phyloP scores from a whole-genome alignment of 345 rosid genomes.

The Aquilaria sinensis region DNA sequence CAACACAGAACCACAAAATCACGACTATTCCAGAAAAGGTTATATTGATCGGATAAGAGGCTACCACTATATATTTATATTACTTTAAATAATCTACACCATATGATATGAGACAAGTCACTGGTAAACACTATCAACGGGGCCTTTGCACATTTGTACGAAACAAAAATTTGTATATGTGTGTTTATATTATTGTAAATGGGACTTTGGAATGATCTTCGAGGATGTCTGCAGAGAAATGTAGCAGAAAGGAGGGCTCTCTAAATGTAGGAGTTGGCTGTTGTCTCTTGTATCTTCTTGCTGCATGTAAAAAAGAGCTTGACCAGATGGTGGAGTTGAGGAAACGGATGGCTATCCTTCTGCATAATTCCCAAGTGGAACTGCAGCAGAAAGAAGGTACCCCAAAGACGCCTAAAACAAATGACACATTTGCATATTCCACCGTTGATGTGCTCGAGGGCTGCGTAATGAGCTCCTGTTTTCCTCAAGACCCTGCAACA shows the following conservation, averaged over 20 bases:
- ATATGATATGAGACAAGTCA: too few species aligned
- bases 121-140: background rate
- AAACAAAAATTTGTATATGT: background rate
- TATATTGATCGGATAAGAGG: too few species aligned
- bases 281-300: slow-evolving; percentile 44
- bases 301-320: slow-evolving; percentile 52
- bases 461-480: slow-evolving; percentile 15
- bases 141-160: background rate
- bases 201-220: background rate
- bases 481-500: slow-evolving; percentile 1
- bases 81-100: too few species aligned
- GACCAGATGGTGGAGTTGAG: slow-evolving; percentile 40
- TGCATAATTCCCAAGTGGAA: slow-evolving; percentile 31
- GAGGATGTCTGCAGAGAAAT: slow-evolving; percentile 17
- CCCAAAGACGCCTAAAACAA: slow-evolving; percentile 14
- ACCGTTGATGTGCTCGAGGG: slow-evolving; percentile 25
- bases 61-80: too few species aligned
- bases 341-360: slow-evolving; percentile 44
- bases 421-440: slow-evolving; percentile 15
- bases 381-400: slow-evolving; percentile 15
- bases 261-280: slow-evolving; percentile 51
- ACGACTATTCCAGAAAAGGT: too few species aligned
- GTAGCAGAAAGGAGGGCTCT: slow-evolving; percentile 22
- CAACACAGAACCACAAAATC: too few species aligned
- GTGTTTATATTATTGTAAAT: background rate